Evolutionary conservation across 805 yeast species (phyloP), one percentile per base, ranked within the genome.

Genomic region (Suhomyces sp.): DNA sequence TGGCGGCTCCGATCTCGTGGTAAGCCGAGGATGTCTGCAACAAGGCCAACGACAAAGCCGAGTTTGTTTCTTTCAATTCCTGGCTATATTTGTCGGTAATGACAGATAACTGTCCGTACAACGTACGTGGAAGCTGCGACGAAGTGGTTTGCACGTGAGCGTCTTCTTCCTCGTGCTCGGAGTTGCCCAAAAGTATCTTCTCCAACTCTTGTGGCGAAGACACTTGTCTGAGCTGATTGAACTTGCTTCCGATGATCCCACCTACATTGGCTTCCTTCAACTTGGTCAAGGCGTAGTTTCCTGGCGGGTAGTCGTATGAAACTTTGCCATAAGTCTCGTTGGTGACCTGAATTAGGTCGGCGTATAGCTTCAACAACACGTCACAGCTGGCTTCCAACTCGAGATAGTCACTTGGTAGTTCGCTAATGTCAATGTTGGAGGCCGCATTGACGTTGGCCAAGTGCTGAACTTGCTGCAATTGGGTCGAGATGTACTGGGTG

Each of bases 261-360:
- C 86, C 82, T 62, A 86, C 82, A 58, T 86, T 74, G 44, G 87
- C 82, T 59, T 88, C 93, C 55, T 79, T 78, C 56, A 87, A 68
- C 65, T 86, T 86, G 60, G 59, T 60, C 47, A 75, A 55, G 3
- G 78, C 71, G 22, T 69, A 65, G 67, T 72, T 74, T 6, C 76
- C 78, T 49, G 94, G 93, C 22, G 96, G 96, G 61, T 86, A 87
- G 65, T 88, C 96, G 65, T 88, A 88, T 46, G 87, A 81, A 59
- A 86, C 87, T 55, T 86, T 82, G 61, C 81, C 89, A 63, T 82
- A 88, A 41, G 91, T 88, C 47, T 73, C 76, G 54, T 66, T 64
- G 56, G 73, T 69, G 60, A 66, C 67, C 21, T 66, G 74, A 53
- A 75, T 72, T 59, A 75, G 69, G 56, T 75, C 79, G 46, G 77